Conservation (phyloP, 1,284 basidiomycete species). For the Apiotrichum domesticum region DNA sequence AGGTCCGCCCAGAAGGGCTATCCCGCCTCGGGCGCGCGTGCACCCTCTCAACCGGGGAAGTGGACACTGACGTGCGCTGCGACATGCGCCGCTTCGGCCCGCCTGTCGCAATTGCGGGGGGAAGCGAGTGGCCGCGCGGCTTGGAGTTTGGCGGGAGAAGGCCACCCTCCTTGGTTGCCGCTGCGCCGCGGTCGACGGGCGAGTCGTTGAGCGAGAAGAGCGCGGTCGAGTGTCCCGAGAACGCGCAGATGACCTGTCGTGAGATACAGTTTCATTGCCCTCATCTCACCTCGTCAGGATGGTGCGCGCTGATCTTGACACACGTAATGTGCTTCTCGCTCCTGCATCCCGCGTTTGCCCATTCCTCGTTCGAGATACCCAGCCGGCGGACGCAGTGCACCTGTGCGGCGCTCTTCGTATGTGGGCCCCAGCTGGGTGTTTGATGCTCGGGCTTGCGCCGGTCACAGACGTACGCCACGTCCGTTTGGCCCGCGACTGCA, state of each 20-base stretch:
- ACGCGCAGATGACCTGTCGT: constrained; percentile 52
- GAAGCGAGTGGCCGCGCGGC: neutral
- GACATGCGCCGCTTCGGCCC: constrained; percentile 9
- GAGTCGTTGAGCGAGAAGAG: constrained; percentile 71
- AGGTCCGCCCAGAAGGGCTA: neutral
- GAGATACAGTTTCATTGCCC: constrained; percentile 14
- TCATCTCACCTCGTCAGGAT: constrained; percentile 66
- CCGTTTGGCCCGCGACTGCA: constrained; percentile 48
- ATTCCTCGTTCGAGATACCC: constrained; percentile 53
- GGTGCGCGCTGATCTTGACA: constrained; percentile 64
- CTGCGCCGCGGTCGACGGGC: constrained; percentile 24
- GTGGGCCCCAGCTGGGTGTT: constrained; percentile 66
- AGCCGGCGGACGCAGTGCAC: constrained; percentile 78
- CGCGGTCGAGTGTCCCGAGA: constrained; percentile 69
- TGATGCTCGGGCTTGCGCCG: constrained; percentile 66
- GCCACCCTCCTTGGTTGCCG: neutral
- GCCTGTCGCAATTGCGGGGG: neutral
- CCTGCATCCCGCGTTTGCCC: constrained; percentile 24
- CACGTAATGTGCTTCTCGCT: constrained; percentile 65
- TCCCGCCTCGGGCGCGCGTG: neutral
- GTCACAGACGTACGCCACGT: constrained; percentile 80
- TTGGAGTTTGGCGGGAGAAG: constrained; percentile 8
- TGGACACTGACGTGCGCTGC: neutral
- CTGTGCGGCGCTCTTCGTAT: constrained; percentile 41
- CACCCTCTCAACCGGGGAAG: neutral